These are phyloP conservation scores for Setomelanomma holmii DNA, from an alignment of 2,329 filamentous ascomycete genomes.

Conservation along the genomic window DNA sequence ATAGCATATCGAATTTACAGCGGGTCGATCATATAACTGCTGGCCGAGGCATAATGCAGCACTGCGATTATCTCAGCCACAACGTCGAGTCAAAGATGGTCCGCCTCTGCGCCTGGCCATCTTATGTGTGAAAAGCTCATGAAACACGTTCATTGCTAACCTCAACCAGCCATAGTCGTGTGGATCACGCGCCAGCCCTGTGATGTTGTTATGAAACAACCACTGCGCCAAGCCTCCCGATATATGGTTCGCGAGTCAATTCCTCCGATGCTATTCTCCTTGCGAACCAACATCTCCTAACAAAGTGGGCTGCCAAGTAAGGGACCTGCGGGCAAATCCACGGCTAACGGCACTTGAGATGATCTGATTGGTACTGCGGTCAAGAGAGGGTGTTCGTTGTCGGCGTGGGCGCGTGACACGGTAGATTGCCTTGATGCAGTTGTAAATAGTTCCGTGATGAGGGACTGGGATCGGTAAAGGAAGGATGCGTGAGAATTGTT, in stretches of 20 bases:
- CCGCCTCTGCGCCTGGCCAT: not conserved
- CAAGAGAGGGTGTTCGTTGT: not conserved
- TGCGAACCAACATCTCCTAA: not conserved
- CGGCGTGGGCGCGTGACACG: too few species aligned
- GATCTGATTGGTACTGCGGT: not conserved
- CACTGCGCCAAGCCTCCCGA: not conserved
- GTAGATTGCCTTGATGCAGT: not conserved
- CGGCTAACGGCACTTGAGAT: not conserved
- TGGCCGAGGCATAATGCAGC: too few species aligned
- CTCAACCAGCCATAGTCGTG: slow-evolving; percentile 1
- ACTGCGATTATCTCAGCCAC: too few species aligned
- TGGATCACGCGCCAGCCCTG: slow-evolving; percentile 8
- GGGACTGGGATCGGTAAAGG: not conserved
- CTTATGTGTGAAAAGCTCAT: slow-evolving; percentile 11
- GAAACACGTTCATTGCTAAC: slow-evolving; percentile 1
- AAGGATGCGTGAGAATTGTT: slow-evolving; percentile 5
- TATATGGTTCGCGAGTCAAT: not conserved
- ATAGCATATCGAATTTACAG: too few species aligned
- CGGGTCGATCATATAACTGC: too few species aligned
- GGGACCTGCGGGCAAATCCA: not conserved
- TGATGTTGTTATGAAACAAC: slow-evolving; percentile 7
- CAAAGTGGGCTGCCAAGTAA: not conserved
- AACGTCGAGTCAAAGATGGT: not conserved
- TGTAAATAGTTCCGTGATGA: slow-evolving; percentile 5
- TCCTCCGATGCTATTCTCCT: slow-evolving; percentile 2